Percentiles rank a stretch among this genome's conserved stretches.
phyloP scores from a whole-genome alignment of 2,329 filamentous ascomycete species.

The Didymella pomorum region DNA sequence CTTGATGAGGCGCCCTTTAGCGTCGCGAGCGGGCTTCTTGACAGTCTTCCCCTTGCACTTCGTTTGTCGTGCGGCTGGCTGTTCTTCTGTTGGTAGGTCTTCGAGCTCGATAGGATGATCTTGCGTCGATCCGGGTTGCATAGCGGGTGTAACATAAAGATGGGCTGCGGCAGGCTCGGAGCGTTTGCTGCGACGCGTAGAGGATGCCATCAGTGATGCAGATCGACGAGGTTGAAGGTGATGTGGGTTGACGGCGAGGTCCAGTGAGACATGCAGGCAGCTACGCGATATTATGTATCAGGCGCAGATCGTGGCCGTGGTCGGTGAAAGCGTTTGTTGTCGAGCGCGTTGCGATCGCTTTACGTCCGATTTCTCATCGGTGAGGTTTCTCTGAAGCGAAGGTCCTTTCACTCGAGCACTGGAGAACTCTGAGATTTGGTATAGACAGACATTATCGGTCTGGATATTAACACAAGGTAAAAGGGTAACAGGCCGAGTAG shows the following conservation, averaged over 20 bases:
- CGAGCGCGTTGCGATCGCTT: neutral
- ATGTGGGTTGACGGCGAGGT: neutral
- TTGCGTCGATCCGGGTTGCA: neutral
- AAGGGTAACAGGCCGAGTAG: neutral
- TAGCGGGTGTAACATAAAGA: neutral
- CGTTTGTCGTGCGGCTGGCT: neutral
- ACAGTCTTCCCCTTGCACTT: neutral
- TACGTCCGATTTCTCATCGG: neutral
- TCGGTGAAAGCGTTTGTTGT: constrained; percentile 10
- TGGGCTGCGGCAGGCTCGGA: constrained; percentile 19
- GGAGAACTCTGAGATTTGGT: no score
- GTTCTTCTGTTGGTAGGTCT: constrained; percentile 2
- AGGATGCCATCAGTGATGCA: constrained; percentile 20
- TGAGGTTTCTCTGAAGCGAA: constrained; percentile 1
- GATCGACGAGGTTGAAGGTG: neutral
- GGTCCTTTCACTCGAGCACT: neutral
- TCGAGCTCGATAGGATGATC: constrained; percentile 9
- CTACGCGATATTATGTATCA: constrained; percentile 3
- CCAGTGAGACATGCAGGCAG: constrained; percentile 2
- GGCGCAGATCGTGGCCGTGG: neutral
- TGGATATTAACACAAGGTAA: neutral
- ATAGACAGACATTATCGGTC: no score
- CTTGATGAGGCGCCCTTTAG: constrained; percentile 16
- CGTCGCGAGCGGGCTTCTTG: neutral
- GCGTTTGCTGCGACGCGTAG: constrained; percentile 16